phyloP scores from a whole-genome alignment of 1,284 basidiomycete genomes.

The Trametes sp. region DNA sequence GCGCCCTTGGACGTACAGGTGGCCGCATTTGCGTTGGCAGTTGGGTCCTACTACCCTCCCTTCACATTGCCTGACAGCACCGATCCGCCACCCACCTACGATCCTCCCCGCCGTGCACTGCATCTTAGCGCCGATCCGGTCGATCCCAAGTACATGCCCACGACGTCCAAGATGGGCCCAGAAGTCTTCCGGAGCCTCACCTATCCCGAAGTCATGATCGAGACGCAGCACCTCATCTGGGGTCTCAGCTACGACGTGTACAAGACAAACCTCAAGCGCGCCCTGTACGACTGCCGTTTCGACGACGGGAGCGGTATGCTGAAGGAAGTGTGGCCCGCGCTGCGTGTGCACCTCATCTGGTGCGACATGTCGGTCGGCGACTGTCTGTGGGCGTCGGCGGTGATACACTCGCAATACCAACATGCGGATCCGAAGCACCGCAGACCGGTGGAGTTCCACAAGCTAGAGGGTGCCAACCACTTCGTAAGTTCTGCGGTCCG shows the following conservation, averaged over 20 bases:
- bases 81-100: constrained; percentile 12
- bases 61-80: constrained; percentile 21
- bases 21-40: constrained; percentile 19
- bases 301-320: constrained; percentile 12
- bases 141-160: constrained; percentile 21
- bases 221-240: constrained; percentile 23
- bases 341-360: constrained; percentile 29
- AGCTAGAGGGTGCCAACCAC: constrained; percentile 34
- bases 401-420: constrained; percentile 12
- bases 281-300: constrained; percentile 25
- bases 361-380: constrained; percentile 31
- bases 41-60: constrained; percentile 27
- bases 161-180: constrained; percentile 22
- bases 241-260: constrained; percentile 17
- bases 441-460: constrained; percentile 25
- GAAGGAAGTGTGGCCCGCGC: constrained; percentile 24
- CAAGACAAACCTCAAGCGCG: constrained; percentile 23
- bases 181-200: constrained; percentile 23
- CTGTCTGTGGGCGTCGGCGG: constrained; percentile 24
- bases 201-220: constrained; percentile 8
- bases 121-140: constrained; percentile 7
- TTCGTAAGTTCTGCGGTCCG: constrained; percentile 29
- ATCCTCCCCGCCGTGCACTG: constrained; percentile 16
- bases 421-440: constrained; percentile 15
- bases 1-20: constrained; percentile 19